phyloP scores from a whole-genome alignment of 2,329 filamentous ascomycete species.

The Aspergillus novoparasiticus region DNA sequence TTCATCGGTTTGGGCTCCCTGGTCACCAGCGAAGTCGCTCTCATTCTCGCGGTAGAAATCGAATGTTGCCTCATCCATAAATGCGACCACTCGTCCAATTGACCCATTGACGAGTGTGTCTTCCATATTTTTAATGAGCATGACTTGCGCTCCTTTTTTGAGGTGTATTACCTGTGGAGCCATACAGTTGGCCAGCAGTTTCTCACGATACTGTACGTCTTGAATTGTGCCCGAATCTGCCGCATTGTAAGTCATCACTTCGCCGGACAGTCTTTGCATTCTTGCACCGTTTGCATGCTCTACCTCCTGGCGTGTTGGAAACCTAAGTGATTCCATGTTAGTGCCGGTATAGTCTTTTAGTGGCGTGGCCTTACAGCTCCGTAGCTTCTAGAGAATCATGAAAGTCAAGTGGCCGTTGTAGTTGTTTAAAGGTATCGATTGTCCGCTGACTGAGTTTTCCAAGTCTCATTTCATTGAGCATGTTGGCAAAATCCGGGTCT shows the following conservation, averaged over 20 bases:
- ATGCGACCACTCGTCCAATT: slow-evolving; percentile 79
- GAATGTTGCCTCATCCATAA: slow-evolving; percentile 71
- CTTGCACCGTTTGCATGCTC: slow-evolving; percentile 79
- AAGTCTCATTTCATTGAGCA: slow-evolving; percentile 97
- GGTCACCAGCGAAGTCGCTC: slow-evolving; percentile 55
- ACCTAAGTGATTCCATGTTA: slow-evolving; percentile 52
- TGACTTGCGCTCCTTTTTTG: slow-evolving; percentile 93
- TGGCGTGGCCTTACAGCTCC: slow-evolving; percentile 64
- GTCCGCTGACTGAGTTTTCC: slow-evolving; percentile 78
- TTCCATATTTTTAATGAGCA: slow-evolving; percentile 99
- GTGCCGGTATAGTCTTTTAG: slow-evolving; percentile 7
- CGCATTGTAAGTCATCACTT: slow-evolving; percentile 69
- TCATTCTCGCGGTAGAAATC: slow-evolving; percentile 61
- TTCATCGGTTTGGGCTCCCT: slow-evolving; percentile 50
- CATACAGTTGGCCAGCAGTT: slow-evolving; percentile 86
- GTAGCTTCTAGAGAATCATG: slow-evolving; percentile 79
- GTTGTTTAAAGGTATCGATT: slow-evolving; percentile 71
- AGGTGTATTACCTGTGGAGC: slow-evolving; percentile 77
- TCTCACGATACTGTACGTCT: slow-evolving; percentile 71
- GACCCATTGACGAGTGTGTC: slow-evolving; percentile 92
- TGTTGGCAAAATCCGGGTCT: slow-evolving; percentile 83
- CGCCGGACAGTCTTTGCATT: slow-evolving; percentile 71
- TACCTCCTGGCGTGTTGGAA: slow-evolving; percentile 87
- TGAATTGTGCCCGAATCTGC: slow-evolving; percentile 69
- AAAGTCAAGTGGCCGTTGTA: slow-evolving; percentile 71